Conservation (phyloP, 2,329 filamentous ascomycete species). For the Aspergillus ochraceoroseus region DNA sequence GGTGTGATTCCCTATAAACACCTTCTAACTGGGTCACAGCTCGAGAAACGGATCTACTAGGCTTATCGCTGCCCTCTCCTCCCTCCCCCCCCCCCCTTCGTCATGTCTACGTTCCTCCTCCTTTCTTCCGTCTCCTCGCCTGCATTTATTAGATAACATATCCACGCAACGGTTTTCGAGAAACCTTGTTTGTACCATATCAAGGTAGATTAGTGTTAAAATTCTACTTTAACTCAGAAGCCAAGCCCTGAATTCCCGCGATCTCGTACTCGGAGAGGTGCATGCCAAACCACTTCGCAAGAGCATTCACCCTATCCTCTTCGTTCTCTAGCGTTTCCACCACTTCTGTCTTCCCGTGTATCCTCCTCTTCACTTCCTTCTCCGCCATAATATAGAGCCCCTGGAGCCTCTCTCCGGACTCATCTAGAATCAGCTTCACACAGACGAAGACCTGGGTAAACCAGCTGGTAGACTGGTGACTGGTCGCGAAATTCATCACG, state of each 20-base stretch:
- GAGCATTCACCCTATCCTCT: slow-evolving; percentile 49
- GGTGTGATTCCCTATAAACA: background rate
- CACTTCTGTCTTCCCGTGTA: slow-evolving; percentile 48
- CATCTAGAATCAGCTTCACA: slow-evolving; percentile 52
- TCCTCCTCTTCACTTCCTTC: slow-evolving; percentile 51
- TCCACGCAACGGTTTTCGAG: slow-evolving; percentile 18
- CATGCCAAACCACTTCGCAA: slow-evolving; percentile 53
- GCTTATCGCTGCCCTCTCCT: slow-evolving; percentile 22
- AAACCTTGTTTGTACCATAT: slow-evolving; percentile 24
- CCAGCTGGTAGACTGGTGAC: slow-evolving; percentile 47
- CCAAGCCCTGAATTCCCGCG: slow-evolving; percentile 48
- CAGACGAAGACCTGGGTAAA: slow-evolving; percentile 54
- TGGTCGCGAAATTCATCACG: slow-evolving; percentile 56
- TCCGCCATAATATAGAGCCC: slow-evolving; percentile 53
- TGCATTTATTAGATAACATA: slow-evolving; percentile 20
- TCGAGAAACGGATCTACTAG: slow-evolving; percentile 42
- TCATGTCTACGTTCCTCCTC: slow-evolving; percentile 19
- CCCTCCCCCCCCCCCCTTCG: slow-evolving; percentile 2
- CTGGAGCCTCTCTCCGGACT: slow-evolving; percentile 43
- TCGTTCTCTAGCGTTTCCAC: slow-evolving; percentile 50
- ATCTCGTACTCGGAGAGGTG: slow-evolving; percentile 49
- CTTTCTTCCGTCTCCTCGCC: slow-evolving; percentile 17
- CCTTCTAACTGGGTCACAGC: slow-evolving; percentile 23
- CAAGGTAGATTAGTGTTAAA: slow-evolving; percentile 7
- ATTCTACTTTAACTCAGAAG: slow-evolving; percentile 43